Conservation (phyloP, 352 stramenopile species). For the Pythium coloratum region DNA sequence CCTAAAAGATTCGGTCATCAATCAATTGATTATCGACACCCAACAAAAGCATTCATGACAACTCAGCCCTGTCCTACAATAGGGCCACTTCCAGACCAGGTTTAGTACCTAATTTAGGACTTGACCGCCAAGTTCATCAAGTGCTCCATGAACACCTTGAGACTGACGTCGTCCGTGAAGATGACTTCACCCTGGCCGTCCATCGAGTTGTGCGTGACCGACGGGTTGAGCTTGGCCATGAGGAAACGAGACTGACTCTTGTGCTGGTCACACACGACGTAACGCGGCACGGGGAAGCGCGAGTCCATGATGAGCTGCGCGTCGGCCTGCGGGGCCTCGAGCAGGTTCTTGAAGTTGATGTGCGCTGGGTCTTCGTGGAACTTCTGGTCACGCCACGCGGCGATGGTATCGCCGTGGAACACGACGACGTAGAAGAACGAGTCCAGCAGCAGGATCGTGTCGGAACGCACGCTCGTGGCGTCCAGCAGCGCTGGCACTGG, state of each 20-base stretch:
- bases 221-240: constrained; percentile 99
- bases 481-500: constrained; percentile 90
- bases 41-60: constrained; percentile 3
- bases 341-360: constrained; percentile 97
- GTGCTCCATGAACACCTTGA: constrained; percentile 99
- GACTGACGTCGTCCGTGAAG: constrained; percentile 99
- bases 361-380: constrained; percentile 95
- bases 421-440: constrained; percentile 99
- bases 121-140: constrained; percentile 91
- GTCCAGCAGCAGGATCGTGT: constrained; percentile 99
- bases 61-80: not conserved
- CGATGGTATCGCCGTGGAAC: constrained; percentile 99
- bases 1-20: not conserved
- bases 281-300: constrained; percentile 98
- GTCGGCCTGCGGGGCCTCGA: constrained; percentile 97
- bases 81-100: not conserved
- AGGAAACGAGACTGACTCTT: constrained; percentile 99
- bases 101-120: constrained; percentile 43
- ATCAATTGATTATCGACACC: not conserved
- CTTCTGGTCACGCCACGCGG: constrained; percentile 97
- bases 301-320: constrained; percentile 99
- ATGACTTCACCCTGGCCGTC: constrained; percentile 94
- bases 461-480: constrained; percentile 91
- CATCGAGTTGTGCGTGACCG: constrained; percentile 96
- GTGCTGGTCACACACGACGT: constrained; percentile 99